These are phyloP conservation scores for Naumovozyma baii DNA, from an alignment of 805 yeast species.

Conservation along the genomic window DNA sequence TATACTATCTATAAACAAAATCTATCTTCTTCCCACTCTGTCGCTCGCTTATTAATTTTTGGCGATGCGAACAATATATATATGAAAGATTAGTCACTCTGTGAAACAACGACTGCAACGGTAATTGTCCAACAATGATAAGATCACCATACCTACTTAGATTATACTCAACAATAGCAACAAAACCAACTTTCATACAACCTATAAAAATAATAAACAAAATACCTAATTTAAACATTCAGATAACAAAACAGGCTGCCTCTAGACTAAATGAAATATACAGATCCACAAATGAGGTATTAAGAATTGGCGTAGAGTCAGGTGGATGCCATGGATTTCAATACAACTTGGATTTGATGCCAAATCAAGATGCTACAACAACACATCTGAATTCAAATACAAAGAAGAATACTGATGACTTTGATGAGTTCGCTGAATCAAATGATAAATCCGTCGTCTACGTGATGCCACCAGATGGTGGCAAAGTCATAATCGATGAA, in stretches of 20 bases:
- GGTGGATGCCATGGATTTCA: constrained; percentile 99
- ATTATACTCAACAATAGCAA: not conserved
- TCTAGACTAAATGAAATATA: constrained; percentile 16
- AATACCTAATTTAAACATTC: constrained; percentile 10
- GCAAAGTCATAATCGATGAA: constrained; percentile 69
- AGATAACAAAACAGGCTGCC: constrained; percentile 17
- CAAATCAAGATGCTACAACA: constrained; percentile 26
- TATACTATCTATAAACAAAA: too few relatives aligned
- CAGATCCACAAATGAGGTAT: constrained; percentile 32
- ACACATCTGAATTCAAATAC: too few relatives aligned
- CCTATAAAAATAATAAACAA: constrained; percentile 17
- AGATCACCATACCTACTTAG: constrained; percentile 13
- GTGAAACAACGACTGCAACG: not conserved
- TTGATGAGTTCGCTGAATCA: not conserved
- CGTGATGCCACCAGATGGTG: constrained; percentile 43
- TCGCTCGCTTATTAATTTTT: too few relatives aligned
- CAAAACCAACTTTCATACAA: constrained; percentile 5
- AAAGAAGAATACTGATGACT: not conserved
- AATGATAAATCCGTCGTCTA: constrained; percentile 11
- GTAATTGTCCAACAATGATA: too few relatives aligned
- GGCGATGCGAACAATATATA: too few relatives aligned
- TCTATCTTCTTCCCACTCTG: too few relatives aligned
- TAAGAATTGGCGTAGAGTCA: constrained; percentile 72
- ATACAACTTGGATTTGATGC: constrained; percentile 60
- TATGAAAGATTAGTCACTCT: not conserved